phyloP scores from a whole-genome alignment of 2,329 filamentous ascomycete species.

The Scortechinia acanthostroma region DNA sequence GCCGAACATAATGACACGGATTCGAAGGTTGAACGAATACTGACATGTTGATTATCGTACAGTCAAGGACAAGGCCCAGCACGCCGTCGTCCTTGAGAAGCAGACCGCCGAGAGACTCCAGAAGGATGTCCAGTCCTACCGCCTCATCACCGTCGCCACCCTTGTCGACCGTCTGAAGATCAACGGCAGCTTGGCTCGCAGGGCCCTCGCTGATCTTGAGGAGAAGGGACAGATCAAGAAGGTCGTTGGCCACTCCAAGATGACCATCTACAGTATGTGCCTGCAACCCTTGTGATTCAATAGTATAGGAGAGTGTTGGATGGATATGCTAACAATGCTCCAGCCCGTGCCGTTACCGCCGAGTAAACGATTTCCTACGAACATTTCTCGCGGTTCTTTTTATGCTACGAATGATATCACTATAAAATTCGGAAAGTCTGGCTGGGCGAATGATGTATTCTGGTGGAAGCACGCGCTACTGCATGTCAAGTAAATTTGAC shows the following conservation, averaged over 20 bases:
- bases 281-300: not conserved
- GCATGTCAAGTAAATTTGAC: slow-evolving; percentile 18
- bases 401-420: slow-evolving; percentile 26
- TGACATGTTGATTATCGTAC: slow-evolving; percentile 32
- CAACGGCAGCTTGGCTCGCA: slow-evolving; percentile 92
- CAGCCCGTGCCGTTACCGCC: slow-evolving; percentile 31
- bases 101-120: slow-evolving; percentile 93
- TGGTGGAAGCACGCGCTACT: slow-evolving; percentile 16
- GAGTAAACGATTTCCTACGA: slow-evolving; percentile 26
- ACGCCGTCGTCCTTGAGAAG: slow-evolving; percentile 99
- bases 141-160: slow-evolving; percentile 94
- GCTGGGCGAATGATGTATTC: slow-evolving; percentile 23
- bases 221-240: slow-evolving; percentile 98
- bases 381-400: slow-evolving; percentile 22
- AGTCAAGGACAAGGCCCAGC: slow-evolving; percentile 99
- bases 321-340: not conserved
- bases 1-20: no score
- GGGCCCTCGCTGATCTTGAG: slow-evolving; percentile 86
- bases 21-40: no score
- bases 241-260: slow-evolving; percentile 89
- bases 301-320: not conserved
- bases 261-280: slow-evolving; percentile 79
- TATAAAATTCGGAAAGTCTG: slow-evolving; percentile 20
- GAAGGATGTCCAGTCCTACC: slow-evolving; percentile 99
- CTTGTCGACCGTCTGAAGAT: slow-evolving; percentile 99